Evolutionary conservation across 2,329 filamentous ascomycete genomes (phyloP), one percentile per base, ranked within the genome.

Genomic region (Parascedosporium putredinis): DNA sequence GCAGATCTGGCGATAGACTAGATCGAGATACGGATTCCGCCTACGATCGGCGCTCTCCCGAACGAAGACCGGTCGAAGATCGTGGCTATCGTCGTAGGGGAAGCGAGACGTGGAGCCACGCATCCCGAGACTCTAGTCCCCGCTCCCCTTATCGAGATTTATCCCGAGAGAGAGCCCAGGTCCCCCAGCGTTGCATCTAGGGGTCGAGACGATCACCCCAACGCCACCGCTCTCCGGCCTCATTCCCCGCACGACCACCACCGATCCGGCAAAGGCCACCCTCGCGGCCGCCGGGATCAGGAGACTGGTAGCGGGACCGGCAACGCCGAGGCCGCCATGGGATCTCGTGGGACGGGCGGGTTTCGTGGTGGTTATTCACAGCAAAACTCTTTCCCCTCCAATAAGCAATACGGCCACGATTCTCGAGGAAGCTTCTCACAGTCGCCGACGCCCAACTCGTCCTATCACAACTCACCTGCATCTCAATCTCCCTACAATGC

Each of bases 261-360:
- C 55, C 4, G 63, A 59, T 43, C 44, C 18, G 16, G 36, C 51
- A 67, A 64, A 59, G 56, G 60, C 24, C 67, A 63, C 55, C 63
- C 61, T 54, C 67, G 68, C 42, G 68, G 69, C 50, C 64, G 67
- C 38, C 57, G 62, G 51, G 61, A 65, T 44, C 63, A 64, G 12
- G 56, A 59, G 20, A 16, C 47, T 44, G 64, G 66, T 42, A 72
- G 74, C 16, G 72, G 71, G 16, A 67, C 71, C 9, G 72, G 74
- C 10, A 75, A 72, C 46, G 62, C 72, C 34, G 73, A 78, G 56
- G 71, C 74, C 51, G 73, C 72, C 27, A 72, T 76, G 69, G 62
- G 64, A 16, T 66, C 68, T 12, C 65, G 73, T 40, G 66, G 67
- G 25, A 63, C 64, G 34, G 47, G 47, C 7, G 18, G 40, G 14